Base-by-base conservation (phyloP, 768 basidiomycete species). In the Phaffia australis region DNA sequence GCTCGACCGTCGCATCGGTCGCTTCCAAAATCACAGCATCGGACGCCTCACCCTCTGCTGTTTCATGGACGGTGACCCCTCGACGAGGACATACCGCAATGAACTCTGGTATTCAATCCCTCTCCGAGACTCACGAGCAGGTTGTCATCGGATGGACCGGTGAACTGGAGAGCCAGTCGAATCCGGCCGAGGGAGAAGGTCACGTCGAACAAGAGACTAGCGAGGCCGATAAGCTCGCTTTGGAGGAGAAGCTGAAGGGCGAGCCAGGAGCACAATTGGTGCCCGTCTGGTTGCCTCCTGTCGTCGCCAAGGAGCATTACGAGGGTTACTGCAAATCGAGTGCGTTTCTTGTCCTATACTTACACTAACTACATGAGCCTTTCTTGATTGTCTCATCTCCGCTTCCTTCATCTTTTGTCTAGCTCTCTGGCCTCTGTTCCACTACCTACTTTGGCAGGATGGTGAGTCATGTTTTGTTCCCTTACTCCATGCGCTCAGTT, bases 321-420 rank as follows among this genome's bases (percentile, higher is more conserved):
- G 92, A 98, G 71, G 93, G 92, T 0, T 97, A 95, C 76, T 97
- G 93, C 83, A 99, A 99, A 77, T 86, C 87, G 73, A 94, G 91
- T 93, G 72, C 76, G 87, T 83, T 29, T n/a, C 0, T 23, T 23
- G 1, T 50, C 6, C 54, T 18, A 15, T 50, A 32, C 27, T 16
- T 56, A 7, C 19, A 21, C 4, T 35, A 23, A 15, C 30, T 47
- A 4, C 9, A 29, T 21, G 46, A 8, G 18, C 25, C 2, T 11
- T 51, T 47, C 25, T 52, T 54, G 16, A 23, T 14, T 35, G 30
- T 25, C 47, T 58, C 57, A 65, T 71, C n/a, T 27, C 32, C 14
- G 4, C 56, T 29, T 49, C 29, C 48, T 56, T 50, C 59, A n/a
- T 59, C 52, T 23, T 60, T 23, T 29, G 21, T 60, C 27, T 0